Base-by-base conservation (phyloP, 2,329 filamentous ascomycete species). In the Alternaria conjuncta region DNA sequence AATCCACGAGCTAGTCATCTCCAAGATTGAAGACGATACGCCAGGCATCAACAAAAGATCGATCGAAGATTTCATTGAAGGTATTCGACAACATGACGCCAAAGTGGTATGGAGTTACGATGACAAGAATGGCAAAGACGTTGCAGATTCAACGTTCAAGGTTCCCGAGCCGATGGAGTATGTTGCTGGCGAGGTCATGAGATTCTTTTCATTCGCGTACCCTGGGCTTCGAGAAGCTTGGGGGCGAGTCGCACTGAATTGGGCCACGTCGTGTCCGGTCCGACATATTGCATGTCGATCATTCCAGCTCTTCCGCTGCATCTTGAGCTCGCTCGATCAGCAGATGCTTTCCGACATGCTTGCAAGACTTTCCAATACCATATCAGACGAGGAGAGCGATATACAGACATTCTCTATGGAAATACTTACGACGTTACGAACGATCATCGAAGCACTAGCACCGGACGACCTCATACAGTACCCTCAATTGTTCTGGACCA, bases 331-430 rank as follows among this genome's bases (percentile, higher is more conserved):
- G 1, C 83, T 98, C 21, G 95, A 99, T 75, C 94, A 96, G 70
- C 86, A 90, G 61, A 99, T 98, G 95, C 86, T 99, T 15, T 94
- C 93, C 3, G 96, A 99, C 74, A 99, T 99, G 94, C 88, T 99
- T 21, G 94, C 92, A 12, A 88, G 96, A 50, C 85, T 99, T 30
- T 98, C 95, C 2, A 99, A 98, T 78, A 99, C 96, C 0, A 96
- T 99, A 72, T 94, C 96, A 0, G 95, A 98, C 68, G 94, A 97
- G 71, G 93, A 97, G 74, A 88, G 82, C 58, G 95, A 98, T 80
- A 97, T 97, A 57, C 93, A 97, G 74, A 95, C 94, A 0, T 99
- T 99, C 75, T 96, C 96, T 0, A 95, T 98, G 90, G 96, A 99
- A 77, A 98, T 99, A 61, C 81, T 99, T 57, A 97, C 94, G 0